These are phyloP conservation scores for Candida patagonica DNA, from an alignment of 805 yeast species.

Conservation along the genomic window DNA sequence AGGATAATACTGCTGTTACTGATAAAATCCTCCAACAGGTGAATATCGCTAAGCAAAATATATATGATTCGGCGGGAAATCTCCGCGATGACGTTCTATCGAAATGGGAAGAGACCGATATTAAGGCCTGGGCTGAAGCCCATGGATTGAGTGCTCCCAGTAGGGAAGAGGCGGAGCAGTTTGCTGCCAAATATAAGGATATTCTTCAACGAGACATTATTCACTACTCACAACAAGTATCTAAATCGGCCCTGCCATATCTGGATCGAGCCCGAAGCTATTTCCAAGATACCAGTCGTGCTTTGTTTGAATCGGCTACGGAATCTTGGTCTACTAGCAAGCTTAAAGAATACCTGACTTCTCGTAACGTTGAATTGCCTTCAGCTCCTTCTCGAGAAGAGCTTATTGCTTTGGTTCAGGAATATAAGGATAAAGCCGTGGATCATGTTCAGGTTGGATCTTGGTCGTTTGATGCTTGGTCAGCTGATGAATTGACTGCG, in stretches of 20 bases:
- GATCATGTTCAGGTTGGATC: constrained; percentile 35
- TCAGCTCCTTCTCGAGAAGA: constrained; percentile 28
- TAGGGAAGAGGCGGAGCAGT: constrained; percentile 16
- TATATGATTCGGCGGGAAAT: constrained; percentile 30
- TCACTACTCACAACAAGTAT: constrained; percentile 9
- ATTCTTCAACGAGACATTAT: constrained; percentile 21
- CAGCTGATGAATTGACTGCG: constrained; percentile 35
- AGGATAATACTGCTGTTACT: not conserved
- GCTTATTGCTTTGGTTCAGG: constrained; percentile 34
- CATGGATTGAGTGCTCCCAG: constrained; percentile 25
- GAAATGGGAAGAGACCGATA: constrained; percentile 34
- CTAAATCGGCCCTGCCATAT: constrained; percentile 14
- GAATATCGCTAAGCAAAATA: constrained; percentile 23
- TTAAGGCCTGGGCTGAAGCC: constrained; percentile 35
- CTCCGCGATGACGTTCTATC: constrained; percentile 31
- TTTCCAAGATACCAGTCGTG: constrained; percentile 10
- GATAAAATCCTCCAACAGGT: constrained; percentile 4
- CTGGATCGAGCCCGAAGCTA: constrained; percentile 16
- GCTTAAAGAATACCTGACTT: constrained; percentile 26
- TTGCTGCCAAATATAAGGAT: constrained; percentile 26
- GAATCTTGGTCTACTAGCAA: constrained; percentile 28
- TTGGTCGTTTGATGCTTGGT: constrained; percentile 48
- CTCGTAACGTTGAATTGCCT: constrained; percentile 23
- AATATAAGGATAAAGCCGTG: constrained; percentile 34
- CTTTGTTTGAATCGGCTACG: constrained; percentile 18